phyloP scores from a whole-genome alignment of 345 rosid genomes.

The Murraya paniculata region DNA sequence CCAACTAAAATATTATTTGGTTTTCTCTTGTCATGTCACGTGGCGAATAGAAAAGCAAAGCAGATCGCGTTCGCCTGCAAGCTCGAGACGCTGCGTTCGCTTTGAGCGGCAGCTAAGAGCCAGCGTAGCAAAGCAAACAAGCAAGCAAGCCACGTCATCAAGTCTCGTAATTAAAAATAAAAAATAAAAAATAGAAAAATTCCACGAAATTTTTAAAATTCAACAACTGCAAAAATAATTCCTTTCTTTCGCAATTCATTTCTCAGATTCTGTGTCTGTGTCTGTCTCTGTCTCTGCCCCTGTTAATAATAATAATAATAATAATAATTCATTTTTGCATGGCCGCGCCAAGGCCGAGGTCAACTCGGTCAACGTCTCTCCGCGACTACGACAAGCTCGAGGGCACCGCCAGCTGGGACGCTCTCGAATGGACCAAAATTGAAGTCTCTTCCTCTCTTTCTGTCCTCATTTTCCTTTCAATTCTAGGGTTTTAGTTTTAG shows the following conservation, averaged over 20 bases:
- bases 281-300: no score
- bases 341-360: slow-evolving; percentile 48
- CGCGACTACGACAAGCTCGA: slow-evolving; percentile 58
- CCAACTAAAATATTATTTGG: no score
- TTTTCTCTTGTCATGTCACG: background rate
- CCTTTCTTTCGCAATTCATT: background rate
- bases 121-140: background rate
- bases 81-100: background rate
- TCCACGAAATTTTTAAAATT: background rate
- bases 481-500: slow-evolving; percentile 19
- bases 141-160: no score
- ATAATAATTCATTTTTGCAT: slow-evolving; percentile 17
- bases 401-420: slow-evolving; percentile 78
- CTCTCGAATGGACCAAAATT: slow-evolving; percentile 74
- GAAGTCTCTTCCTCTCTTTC: slow-evolving; percentile 37
- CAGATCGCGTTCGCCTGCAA: background rate
- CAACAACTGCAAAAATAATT: no score
- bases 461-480: background rate
- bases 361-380: slow-evolving; percentile 42
- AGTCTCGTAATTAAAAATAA: no score
- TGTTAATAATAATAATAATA: no score
- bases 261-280: no score
- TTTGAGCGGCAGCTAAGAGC: background rate
- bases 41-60: background rate
- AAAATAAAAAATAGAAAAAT: no score